Percentiles rank a stretch among this genome's conserved stretches.
Evolutionary conservation across 805 yeast genomes (phyloP).

Genomic region (Nakazawaea laoshanensis): DNA sequence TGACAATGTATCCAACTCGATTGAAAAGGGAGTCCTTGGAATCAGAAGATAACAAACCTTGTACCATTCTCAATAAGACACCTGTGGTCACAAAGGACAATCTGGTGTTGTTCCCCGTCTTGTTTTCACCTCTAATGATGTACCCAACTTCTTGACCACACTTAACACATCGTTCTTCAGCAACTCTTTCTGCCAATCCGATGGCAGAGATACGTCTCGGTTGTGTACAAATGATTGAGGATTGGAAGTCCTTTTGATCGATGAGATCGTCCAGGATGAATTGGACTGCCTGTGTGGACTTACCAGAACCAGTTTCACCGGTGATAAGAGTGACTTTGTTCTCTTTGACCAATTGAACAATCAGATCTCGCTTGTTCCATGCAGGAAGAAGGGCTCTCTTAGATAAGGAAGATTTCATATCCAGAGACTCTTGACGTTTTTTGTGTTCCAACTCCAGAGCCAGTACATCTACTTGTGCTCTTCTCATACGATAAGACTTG

Average conservation of each 20-base stretch:
- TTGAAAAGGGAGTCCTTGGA: conserved; percentile 31
- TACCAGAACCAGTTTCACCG: conserved; percentile 98
- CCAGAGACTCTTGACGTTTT: conserved; percentile 20
- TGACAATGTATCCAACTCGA: conserved; percentile 59
- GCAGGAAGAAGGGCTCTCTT: conserved; percentile 69
- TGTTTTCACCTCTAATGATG: conserved; percentile 83
- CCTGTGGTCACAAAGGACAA: conserved; percentile 91
- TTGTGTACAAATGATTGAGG: conserved; percentile 79
- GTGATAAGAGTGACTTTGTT: conserved; percentile 72
- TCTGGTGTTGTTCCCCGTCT: conserved; percentile 51
- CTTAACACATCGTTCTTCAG: conserved; percentile 63
- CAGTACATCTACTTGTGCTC: no score
- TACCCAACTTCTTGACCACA: conserved; percentile 82
- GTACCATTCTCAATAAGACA: conserved; percentile 80
- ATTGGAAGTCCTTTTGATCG: conserved; percentile 35
- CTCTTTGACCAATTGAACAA: conserved; percentile 45
- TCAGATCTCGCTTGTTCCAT: conserved; percentile 55
- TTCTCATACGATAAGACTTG: neutral
- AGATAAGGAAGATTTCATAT: conserved; percentile 26
- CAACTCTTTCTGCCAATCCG: conserved; percentile 87
- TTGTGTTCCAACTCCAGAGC: no score
- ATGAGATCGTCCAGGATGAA: conserved; percentile 68
- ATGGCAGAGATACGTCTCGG: conserved; percentile 95
- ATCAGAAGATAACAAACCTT: conserved; percentile 28
- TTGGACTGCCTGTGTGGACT: conserved; percentile 91